phyloP scores from a whole-genome alignment of 441 rosid genomes.

The Arabidopsis hybrid region DNA sequence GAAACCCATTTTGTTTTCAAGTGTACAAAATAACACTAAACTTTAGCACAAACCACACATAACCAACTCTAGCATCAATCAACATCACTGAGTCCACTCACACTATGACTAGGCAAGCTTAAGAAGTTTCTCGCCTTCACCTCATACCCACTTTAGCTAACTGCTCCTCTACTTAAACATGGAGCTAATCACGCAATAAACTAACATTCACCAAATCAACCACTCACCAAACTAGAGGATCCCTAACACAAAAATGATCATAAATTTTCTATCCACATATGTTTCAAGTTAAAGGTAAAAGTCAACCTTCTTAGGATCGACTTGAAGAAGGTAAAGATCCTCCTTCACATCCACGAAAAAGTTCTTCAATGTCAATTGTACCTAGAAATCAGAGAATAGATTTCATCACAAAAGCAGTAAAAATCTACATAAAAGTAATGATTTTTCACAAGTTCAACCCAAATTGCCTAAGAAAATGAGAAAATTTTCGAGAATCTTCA shows the following conservation, averaged over 20 bases:
- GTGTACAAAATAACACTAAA: background rate
- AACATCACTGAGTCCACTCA: background rate
- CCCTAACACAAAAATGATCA: background rate
- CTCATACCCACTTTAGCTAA: too few species aligned
- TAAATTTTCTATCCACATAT: background rate
- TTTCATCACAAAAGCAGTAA: background rate
- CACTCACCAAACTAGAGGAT: slow-evolving; percentile 14
- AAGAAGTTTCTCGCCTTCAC: too few species aligned
- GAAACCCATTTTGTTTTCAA: background rate
- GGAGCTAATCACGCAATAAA: background rate
- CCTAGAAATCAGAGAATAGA: slow-evolving; percentile 43
- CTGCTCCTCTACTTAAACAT: too few species aligned
- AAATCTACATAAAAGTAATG: background rate
- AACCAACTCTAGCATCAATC: slow-evolving; percentile 21
- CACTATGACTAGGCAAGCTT: too few species aligned
- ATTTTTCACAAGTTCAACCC: background rate
- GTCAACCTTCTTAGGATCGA: slow-evolving; percentile 79
- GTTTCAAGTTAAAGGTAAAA: slow-evolving; percentile 5
- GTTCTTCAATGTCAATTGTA: slow-evolving; percentile 69
- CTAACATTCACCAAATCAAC: background rate
- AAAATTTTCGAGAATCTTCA: background rate
- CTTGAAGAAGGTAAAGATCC: slow-evolving; percentile 80
- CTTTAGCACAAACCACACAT: background rate
- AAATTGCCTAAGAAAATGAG: background rate
- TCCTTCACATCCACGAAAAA: slow-evolving; percentile 63